Conservation (phyloP, 2,329 filamentous ascomycete genomes). For the Pseudocercospora vitis region DNA sequence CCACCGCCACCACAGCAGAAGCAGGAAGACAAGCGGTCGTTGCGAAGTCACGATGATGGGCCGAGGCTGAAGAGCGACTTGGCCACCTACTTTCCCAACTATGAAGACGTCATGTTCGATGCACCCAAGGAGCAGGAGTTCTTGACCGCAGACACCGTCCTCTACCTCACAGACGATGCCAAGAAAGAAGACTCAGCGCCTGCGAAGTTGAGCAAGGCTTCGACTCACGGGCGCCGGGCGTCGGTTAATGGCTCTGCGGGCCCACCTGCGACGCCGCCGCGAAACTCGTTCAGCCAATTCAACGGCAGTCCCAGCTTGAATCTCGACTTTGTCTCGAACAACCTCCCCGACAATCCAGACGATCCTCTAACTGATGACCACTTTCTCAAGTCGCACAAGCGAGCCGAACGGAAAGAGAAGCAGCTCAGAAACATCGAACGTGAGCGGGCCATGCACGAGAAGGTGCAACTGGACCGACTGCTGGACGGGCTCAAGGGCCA, state of each 20-base stretch:
- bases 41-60: slow-evolving; percentile 80
- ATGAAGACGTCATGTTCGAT: slow-evolving; percentile 90
- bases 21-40: slow-evolving; percentile 66
- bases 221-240: slow-evolving; percentile 10
- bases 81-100: slow-evolving; percentile 86
- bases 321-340: slow-evolving; percentile 30
- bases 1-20: slow-evolving; percentile 23
- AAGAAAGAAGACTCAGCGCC: slow-evolving; percentile 17
- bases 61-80: slow-evolving; percentile 88
- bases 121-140: slow-evolving; percentile 75
- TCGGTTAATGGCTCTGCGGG: slow-evolving; percentile 21
- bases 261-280: slow-evolving; percentile 21
- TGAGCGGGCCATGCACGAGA: slow-evolving; percentile 66
- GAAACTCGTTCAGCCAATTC: slow-evolving; percentile 18
- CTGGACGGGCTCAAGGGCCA: slow-evolving; percentile 83
- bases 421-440: slow-evolving; percentile 67
- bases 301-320: slow-evolving; percentile 26
- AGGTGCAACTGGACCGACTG: slow-evolving; percentile 63
- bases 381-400: slow-evolving; percentile 60
- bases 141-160: slow-evolving; percentile 30
- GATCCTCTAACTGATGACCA: slow-evolving; percentile 59
- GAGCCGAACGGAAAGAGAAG: slow-evolving; percentile 65
- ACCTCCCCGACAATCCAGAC: slow-evolving; percentile 37
- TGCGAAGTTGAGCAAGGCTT: slow-evolving; percentile 16
- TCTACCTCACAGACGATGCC: slow-evolving; percentile 37